Conservation (phyloP, 2,329 filamentous ascomycete species). For the Venturia asperata region DNA sequence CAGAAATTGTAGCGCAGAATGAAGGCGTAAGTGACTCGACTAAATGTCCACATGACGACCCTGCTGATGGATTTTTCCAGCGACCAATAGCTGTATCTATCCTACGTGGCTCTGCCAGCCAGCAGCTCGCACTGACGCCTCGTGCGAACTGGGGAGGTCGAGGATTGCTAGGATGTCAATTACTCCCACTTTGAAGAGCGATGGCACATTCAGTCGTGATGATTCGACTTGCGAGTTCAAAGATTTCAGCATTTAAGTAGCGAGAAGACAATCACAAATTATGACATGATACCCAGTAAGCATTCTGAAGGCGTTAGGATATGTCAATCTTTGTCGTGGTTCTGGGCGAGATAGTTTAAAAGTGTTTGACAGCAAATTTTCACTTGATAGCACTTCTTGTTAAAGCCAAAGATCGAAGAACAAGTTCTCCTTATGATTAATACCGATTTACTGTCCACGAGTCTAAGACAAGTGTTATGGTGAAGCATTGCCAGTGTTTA, state of each 20-base stretch:
- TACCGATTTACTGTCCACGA: neutral
- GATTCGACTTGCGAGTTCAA: neutral
- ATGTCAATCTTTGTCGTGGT: neutral
- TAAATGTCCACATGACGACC: conserved; percentile 36
- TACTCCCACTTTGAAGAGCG: conserved; percentile 59
- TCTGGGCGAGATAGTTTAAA: neutral
- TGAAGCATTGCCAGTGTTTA: neutral
- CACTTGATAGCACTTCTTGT: neutral
- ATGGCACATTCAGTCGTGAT: neutral
- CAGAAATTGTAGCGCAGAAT: conserved; percentile 82
- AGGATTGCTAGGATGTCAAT: conserved; percentile 83
- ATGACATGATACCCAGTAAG: conserved; percentile 25
- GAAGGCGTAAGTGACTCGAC: conserved; percentile 63
- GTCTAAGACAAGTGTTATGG: neutral
- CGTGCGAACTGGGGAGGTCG: conserved; percentile 81
- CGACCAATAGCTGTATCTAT: conserved; percentile 36
- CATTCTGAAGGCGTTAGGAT: neutral
- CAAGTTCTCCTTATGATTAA: neutral
- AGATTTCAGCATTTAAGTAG: neutral
- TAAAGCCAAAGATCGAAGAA: neutral
- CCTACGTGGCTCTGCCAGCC: conserved; percentile 36
- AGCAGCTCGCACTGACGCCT: conserved; percentile 68
- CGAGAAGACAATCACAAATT: conserved; percentile 17
- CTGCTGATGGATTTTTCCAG: conserved; percentile 58
- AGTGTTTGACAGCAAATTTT: neutral